phyloP scores from a whole-genome alignment of 441 rosid species.

The Populus hybrid region DNA sequence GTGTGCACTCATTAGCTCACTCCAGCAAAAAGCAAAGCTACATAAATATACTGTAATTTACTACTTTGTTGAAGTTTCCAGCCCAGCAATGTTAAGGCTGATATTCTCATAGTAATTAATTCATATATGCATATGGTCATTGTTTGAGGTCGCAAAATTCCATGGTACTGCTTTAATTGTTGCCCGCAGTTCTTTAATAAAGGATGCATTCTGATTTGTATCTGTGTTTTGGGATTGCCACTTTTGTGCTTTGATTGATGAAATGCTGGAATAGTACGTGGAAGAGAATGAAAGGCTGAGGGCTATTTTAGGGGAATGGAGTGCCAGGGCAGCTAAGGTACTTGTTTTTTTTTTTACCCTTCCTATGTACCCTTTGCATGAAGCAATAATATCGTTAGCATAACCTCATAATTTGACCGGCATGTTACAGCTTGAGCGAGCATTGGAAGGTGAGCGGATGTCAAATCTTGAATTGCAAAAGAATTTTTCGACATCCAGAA shows the following conservation, averaged over 20 bases:
- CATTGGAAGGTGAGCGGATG: constrained; percentile 69
- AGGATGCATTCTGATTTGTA: too few species aligned
- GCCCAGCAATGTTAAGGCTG: background rate
- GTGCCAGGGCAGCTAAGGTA: constrained; percentile 80
- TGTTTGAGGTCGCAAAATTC: background rate
- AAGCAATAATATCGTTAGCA: background rate
- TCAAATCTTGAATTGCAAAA: constrained; percentile 64
- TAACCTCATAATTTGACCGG: constrained; percentile 1
- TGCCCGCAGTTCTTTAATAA: background rate
- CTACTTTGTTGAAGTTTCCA: background rate
- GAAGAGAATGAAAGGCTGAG: constrained; percentile 85
- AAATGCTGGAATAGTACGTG: constrained; percentile 56
- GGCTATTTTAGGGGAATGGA: constrained; percentile 89
- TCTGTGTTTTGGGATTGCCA: background rate
- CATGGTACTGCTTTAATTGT: background rate
- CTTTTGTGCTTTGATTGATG: background rate
- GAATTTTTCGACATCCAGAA: constrained; percentile 41
- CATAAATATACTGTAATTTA: background rate
- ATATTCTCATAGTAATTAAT: background rate
- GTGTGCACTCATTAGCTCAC: background rate
- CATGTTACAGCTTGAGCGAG: constrained; percentile 70
- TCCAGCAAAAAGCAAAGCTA: background rate
- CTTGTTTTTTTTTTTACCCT: background rate
- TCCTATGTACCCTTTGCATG: constrained; percentile 21
- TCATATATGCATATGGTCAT: background rate